Evolutionary conservation across 208 protist genomes (phyloP).

Genomic region (Trypanosoma brucei): DNA sequence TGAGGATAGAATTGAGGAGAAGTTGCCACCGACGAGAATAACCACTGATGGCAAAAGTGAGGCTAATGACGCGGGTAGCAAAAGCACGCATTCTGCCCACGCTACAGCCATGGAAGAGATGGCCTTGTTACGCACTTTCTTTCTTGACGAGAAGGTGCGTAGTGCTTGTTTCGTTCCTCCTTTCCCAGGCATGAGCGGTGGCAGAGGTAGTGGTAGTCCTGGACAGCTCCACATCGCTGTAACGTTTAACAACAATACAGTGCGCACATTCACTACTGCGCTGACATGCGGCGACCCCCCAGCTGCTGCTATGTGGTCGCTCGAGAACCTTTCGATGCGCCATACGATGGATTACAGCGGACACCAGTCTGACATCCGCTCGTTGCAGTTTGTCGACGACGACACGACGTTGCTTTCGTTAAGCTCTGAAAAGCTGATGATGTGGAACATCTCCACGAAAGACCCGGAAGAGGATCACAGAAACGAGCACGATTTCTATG

Average conservation of each 20-base stretch:
- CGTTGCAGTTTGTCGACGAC: conserved; percentile 71
- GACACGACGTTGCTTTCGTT: conserved; percentile 76
- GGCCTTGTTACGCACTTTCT: conserved; percentile 68
- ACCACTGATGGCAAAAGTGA: conserved; percentile 20
- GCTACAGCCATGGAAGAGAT: conserved; percentile 70
- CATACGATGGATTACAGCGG: conserved; percentile 53
- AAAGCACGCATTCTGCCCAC: background rate
- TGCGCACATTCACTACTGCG: conserved; percentile 64
- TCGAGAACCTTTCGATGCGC: conserved; percentile 59
- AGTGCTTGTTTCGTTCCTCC: conserved; percentile 70
- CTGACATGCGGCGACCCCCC: conserved; percentile 55
- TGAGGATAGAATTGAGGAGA: conserved; percentile 11
- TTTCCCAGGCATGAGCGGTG: conserved; percentile 6
- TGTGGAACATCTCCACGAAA: conserved; percentile 67
- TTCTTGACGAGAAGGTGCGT: conserved; percentile 78
- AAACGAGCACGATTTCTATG: conserved; percentile 65
- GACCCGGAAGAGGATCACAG: conserved; percentile 34
- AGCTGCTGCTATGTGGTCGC: conserved; percentile 50
- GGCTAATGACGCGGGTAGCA: conserved; percentile 11
- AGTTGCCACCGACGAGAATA: conserved; percentile 7
- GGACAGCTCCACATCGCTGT: conserved; percentile 72
- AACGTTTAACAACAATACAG: conserved; percentile 79
- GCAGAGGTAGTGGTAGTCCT: background rate
- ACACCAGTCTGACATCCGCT: conserved; percentile 75
- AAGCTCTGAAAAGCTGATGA: conserved; percentile 74